A percentile compares a stretch with the other conserved stretches of the same genome.
Evolutionary conservation across 78 protist genomes (phyloP).

Genomic region (Pelomyxa schiedti): DNA sequence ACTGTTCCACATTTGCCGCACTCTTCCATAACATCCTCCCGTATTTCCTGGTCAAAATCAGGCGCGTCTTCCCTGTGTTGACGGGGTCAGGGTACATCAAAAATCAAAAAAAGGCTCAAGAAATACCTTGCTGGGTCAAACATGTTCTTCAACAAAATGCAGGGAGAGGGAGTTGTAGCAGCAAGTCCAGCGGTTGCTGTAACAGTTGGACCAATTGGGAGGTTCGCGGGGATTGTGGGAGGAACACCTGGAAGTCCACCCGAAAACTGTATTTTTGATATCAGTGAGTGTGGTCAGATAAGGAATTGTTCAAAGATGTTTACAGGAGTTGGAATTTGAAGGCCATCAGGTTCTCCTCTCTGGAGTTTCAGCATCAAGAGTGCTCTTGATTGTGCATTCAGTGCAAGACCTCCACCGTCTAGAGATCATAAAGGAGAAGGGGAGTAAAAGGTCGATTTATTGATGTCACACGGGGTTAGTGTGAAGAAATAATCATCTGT

Average conservation of each 20-base stretch:
- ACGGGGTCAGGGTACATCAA: too few species aligned
- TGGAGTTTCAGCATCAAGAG: background rate
- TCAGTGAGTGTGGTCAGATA: too few species aligned
- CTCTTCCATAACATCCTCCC: conserved; percentile 51
- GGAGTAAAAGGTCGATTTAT: too few species aligned
- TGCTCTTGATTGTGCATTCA: background rate
- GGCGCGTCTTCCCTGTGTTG: conserved; percentile 52
- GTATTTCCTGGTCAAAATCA: conserved; percentile 46
- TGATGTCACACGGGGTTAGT: too few species aligned
- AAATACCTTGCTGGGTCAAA: conserved; percentile 38
- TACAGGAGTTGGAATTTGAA: background rate
- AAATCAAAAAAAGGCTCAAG: too few species aligned
- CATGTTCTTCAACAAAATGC: conserved; percentile 36
- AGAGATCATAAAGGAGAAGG: too few species aligned
- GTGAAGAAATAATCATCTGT: too few species aligned
- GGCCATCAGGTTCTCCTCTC: background rate
- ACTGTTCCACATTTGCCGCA: conserved; percentile 26
- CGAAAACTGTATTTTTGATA: too few species aligned
- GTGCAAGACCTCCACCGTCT: background rate
- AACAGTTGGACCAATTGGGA: too few species aligned
- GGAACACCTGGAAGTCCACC: too few species aligned
- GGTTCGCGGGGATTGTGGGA: too few species aligned
- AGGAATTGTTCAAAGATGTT: background rate
- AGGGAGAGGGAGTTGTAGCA: conserved; percentile 15
- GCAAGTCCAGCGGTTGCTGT: background rate